These are phyloP conservation scores for Aspergillus sparsus DNA, from an alignment of 495 filamentous ascomycete species.

Conservation along the genomic window DNA sequence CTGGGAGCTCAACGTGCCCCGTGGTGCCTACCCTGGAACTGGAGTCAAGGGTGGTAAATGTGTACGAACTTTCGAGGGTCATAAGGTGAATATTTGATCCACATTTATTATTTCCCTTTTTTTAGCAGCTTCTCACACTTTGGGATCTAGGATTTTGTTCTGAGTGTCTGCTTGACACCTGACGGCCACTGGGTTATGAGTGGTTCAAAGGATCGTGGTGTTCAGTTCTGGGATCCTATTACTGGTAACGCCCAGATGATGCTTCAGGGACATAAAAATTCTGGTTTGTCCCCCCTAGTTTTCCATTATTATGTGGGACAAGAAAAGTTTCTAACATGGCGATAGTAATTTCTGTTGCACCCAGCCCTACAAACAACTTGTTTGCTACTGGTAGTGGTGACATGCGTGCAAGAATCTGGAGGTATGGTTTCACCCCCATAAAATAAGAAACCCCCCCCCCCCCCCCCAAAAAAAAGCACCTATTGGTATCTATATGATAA, in stretches of 20 bases:
- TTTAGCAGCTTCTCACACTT: neutral
- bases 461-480: too few relatives aligned
- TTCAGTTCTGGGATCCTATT: constrained; percentile 90
- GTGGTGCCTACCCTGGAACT: constrained; percentile 60
- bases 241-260: constrained; percentile 87
- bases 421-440: constrained; percentile 47
- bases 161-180: constrained; percentile 84
- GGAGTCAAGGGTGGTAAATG: constrained; percentile 76
- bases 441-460: too few relatives aligned
- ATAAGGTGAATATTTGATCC: constrained; percentile 63
- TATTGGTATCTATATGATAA: too few relatives aligned
- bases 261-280: constrained; percentile 93
- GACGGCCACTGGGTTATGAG: constrained; percentile 89
- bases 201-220: constrained; percentile 85
- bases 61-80: constrained; percentile 86
- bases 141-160: constrained; percentile 74
- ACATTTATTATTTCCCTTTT: constrained; percentile 5
- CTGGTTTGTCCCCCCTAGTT: constrained; percentile 48
- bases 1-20: constrained; percentile 79
- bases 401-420: constrained; percentile 90
- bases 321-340: constrained; percentile 18
- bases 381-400: constrained; percentile 91
- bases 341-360: constrained; percentile 82
- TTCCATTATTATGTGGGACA: constrained; percentile 1
- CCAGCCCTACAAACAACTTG: constrained; percentile 73